Evolutionary conservation across 2,329 filamentous ascomycete genomes (phyloP), one percentile per base, ranked within the genome.

Genomic region (Pseudohalonectria lignicola): DNA sequence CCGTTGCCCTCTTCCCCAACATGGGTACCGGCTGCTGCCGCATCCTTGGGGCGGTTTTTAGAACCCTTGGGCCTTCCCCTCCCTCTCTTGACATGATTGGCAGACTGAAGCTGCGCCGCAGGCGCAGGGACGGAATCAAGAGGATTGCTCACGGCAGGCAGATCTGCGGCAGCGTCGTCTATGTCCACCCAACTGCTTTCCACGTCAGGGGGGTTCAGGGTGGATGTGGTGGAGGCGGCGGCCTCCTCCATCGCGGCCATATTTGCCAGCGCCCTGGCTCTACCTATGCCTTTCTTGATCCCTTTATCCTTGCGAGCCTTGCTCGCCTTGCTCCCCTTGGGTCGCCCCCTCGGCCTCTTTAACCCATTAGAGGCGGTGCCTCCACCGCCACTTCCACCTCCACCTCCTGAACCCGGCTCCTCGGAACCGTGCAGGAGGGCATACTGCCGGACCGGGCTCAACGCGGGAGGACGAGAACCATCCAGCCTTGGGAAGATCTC

Each of bases 401-500:
- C 29, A 16, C 13, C 29, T 7, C 29, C 29, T 7, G 13, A 15
- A n/a, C 12, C 35, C 13, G 35, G 17, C 16, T 37, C 30, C 21
- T 38, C 32, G 28, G 36, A n/a, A 19, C n/a, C 35, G 9, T 31
- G 25, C 8, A 30, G 35, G 10, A 30, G 19, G 18, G 25, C 16
- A 17, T 31, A 37, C 13, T 21, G 15, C 11, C 25, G 15, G 9
- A 23, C 19, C 2, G 35, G 35, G 17, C 35, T 30, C 34, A 36
- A n/a, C n/a, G n/a, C n/a, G n/a, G n/a, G 23, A 26, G 23, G 23
- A 26, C 8, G 23, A 12, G 23, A 8, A 26, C 12, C 23, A 26
- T 12, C 12, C 23, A 26, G 23, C 23, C 23, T 26, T 15, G 75
- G 75, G 43, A 80, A 81, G 39, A 81, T 76, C 48, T 80, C 76